Conservation (phyloP, 164 flowering plant genomes). For the Chimonanthus praecox region DNA sequence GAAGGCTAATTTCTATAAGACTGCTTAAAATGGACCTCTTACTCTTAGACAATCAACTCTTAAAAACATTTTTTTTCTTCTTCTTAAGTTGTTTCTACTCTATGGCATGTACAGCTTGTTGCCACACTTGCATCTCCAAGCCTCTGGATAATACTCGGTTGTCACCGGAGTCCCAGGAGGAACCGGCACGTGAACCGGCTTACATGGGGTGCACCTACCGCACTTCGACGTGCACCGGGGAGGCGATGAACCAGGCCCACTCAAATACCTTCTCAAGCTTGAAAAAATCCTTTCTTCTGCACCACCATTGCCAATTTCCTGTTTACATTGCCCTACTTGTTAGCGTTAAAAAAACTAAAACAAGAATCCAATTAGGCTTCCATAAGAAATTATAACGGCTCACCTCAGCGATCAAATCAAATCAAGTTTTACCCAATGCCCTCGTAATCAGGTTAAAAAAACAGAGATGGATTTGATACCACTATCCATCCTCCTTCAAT, state of each 20-base stretch:
- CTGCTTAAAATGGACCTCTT: background rate
- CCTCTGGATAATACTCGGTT: conserved; percentile 70
- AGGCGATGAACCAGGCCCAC: conserved; percentile 62
- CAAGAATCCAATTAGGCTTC: background rate
- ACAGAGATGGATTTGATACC: too few relatives aligned
- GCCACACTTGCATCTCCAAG: conserved; percentile 84
- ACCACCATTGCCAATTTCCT: background rate
- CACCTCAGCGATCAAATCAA: too few relatives aligned
- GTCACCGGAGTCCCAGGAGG: conserved; percentile 71
- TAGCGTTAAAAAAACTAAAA: background rate
- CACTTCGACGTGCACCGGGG: conserved; percentile 60
- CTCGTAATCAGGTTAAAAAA: too few relatives aligned
- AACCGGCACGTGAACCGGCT: conserved; percentile 68
- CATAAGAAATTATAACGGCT: too few relatives aligned
- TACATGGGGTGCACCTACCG: conserved; percentile 62
- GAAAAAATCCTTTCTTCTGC: background rate
- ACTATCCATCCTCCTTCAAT: too few relatives aligned
- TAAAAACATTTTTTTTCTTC: too few relatives aligned
- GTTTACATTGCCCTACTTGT: background rate
- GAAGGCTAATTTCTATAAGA: background rate
- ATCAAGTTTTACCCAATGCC: too few relatives aligned
- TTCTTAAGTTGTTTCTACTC: background rate
- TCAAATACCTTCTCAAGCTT: conserved; percentile 24
- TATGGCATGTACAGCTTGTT: conserved; percentile 68
- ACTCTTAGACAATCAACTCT: background rate